Conservation (phyloP, 352 stramenopile genomes). For the Blastocystis hominis region DNA sequence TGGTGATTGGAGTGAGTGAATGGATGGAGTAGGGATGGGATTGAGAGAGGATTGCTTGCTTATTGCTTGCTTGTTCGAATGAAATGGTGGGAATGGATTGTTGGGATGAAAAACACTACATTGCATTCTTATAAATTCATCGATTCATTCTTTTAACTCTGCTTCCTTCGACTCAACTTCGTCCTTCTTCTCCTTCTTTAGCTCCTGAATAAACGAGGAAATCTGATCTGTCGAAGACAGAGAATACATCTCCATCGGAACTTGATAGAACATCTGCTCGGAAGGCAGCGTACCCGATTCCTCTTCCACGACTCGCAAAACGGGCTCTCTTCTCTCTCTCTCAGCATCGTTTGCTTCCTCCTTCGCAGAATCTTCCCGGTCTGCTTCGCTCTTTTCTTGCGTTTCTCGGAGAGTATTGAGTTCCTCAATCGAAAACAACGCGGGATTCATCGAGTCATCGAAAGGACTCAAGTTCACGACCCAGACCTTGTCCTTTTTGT, state of each 20-base stretch:
- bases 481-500: constrained; percentile 39
- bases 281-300: background rate
- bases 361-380: background rate
- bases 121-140: too few relatives aligned
- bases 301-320: constrained; percentile 26
- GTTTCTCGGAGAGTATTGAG: background rate
- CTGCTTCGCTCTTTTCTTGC: background rate
- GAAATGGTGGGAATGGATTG: too few relatives aligned
- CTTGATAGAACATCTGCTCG: constrained; percentile 28
- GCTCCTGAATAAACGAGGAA: background rate
- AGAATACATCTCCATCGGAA: constrained; percentile 20
- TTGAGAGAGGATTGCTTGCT: too few relatives aligned
- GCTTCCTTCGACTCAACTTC: background rate
- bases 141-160: too few relatives aligned
- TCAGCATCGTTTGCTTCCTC: too few relatives aligned
- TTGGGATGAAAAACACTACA: too few relatives aligned
- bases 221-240: background rate
- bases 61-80: too few relatives aligned
- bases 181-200: background rate
- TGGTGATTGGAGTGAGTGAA: too few relatives aligned
- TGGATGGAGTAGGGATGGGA: too few relatives aligned
- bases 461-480: constrained; percentile 20
- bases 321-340: background rate
- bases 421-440: constrained; percentile 19
- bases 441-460: constrained; percentile 8